phyloP scores from a whole-genome alignment of 129 eudicot genomes.

The Glebionis coronaria region DNA sequence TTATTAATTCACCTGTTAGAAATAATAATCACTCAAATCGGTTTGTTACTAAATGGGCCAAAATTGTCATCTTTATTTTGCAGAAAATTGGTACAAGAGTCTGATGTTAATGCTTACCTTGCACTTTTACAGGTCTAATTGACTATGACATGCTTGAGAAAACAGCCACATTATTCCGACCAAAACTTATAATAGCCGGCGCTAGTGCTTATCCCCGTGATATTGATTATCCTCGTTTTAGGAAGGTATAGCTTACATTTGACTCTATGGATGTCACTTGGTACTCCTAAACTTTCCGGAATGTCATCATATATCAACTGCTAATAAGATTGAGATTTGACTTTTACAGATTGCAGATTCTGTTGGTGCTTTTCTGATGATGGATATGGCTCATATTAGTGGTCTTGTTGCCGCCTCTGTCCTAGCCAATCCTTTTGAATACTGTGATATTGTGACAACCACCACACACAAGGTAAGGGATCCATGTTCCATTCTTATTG shows the following conservation, averaged over 20 bases:
- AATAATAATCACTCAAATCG: too few species aligned
- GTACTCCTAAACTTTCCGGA: not conserved
- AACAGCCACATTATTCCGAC: slow-evolving; percentile 85
- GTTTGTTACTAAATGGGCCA: not conserved
- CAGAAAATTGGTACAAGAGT: not conserved
- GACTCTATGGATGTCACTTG: not conserved
- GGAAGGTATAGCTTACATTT: slow-evolving; percentile 53
- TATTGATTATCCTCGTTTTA: slow-evolving; percentile 94
- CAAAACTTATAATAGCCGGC: slow-evolving; percentile 95
- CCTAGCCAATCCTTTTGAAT: slow-evolving; percentile 87
- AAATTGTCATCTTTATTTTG: not conserved
- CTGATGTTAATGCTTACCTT: slow-evolving; percentile 1
- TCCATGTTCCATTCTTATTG: not conserved
- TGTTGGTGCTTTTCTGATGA: slow-evolving; percentile 98
- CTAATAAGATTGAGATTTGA: slow-evolving; percentile 20
- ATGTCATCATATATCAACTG: not conserved
- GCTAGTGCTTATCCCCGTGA: slow-evolving; percentile 99
- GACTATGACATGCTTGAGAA: slow-evolving; percentile 98
- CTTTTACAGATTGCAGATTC: slow-evolving; percentile 72
- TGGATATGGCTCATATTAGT: slow-evolving; percentile 99
- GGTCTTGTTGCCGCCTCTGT: slow-evolving; percentile 98
- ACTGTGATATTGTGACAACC: slow-evolving; percentile 93
- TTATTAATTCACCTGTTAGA: too few species aligned
- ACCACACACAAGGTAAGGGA: slow-evolving; percentile 85
- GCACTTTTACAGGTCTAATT: slow-evolving; percentile 54